A percentile compares a stretch with the other conserved stretches of the same genome.
Conservation (phyloP, 768 basidiomycete species). For the Fomitopsis serialis region DNA sequence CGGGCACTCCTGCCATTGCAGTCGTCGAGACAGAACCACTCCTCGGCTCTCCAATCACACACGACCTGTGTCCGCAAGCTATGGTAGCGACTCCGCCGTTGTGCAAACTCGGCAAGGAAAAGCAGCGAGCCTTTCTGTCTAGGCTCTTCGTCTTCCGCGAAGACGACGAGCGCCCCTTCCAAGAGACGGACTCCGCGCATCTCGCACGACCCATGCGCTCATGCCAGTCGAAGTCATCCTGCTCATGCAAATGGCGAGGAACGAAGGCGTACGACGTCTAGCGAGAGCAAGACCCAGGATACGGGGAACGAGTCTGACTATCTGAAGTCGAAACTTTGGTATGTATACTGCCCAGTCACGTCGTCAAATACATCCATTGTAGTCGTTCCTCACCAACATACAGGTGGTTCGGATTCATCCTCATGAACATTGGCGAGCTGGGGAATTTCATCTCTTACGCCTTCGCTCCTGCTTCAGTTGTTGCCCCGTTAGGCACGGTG, state of each 20-base stretch:
- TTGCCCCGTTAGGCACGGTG: constrained; percentile 94
- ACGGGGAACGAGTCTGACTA: constrained; percentile 64
- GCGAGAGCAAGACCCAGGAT: constrained; percentile 9
- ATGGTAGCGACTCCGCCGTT: background rate
- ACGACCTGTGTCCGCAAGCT: background rate
- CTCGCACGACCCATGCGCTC: constrained; percentile 13
- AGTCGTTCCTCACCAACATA: background rate
- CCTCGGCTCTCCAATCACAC: background rate
- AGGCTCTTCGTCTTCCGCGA: constrained; percentile 10
- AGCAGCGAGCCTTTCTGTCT: background rate
- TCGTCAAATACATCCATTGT: too few species aligned
- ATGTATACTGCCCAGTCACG: constrained; percentile 18
- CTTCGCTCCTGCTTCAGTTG: constrained; percentile 86
- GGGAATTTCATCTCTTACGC: constrained; percentile 91
- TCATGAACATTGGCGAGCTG: constrained; percentile 88
- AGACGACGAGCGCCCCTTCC: constrained; percentile 1
- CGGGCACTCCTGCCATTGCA: constrained; percentile 1
- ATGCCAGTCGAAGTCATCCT: constrained; percentile 14
- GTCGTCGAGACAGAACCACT: constrained; percentile 17
- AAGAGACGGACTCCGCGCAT: constrained; percentile 10
- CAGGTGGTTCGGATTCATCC: constrained; percentile 85
- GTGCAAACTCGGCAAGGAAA: background rate
- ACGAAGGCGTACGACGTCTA: background rate
- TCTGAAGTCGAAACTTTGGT: constrained; percentile 83
- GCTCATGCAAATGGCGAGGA: background rate